Evolutionary conservation across 2,329 filamentous ascomycete species (phyloP), one percentile per base, ranked within the genome.

Genomic region (Fonsecaea nubica): DNA sequence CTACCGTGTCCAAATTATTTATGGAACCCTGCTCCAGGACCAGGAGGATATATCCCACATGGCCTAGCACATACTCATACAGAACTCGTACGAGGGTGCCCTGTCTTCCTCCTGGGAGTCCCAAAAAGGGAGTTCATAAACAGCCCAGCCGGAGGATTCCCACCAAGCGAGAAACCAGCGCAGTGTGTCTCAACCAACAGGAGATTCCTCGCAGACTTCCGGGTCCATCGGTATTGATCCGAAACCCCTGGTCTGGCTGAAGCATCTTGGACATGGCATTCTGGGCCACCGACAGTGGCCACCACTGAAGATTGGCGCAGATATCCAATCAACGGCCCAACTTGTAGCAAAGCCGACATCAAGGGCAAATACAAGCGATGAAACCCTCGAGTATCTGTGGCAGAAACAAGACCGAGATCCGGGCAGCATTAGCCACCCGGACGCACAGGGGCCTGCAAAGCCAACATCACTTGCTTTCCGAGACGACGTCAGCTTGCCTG

Each of bases 211-310:
- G 42, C 62, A 52, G 58, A 30, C 57, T 58, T 67, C 59, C 54
- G 63, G 54, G 52, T 35, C 48, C 45, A 52, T 56, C 35, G 55
- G 63, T 38, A 59, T 59, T 45, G 60, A 38, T 42, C 65, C 64
- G 60, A 52, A 75, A 76, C 63, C 76, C 45, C 76, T 25, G 74
- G 74, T 30, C 67, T 75, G 30, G 61, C 58, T 63, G 55, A 63
- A 18, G 35, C 38, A 4, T 36, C 57, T 36, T 59, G 57, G 15
- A 59, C 42, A 58, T 35, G 38, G 57, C 10, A 42, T 56, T 54
- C 57, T 54, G 54, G 35, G 35, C 21, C 54, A 61, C 3, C 9
- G 53, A 15, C 54, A 61, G 4, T 18, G 53, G 40, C 18, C 40
- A 50, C 35, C 58, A 50, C 25, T 53, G 25, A 59, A 35, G 50